Evolutionary conservation across 768 basidiomycete genomes (phyloP).

Genomic region (Tricholoma furcatifolium): DNA sequence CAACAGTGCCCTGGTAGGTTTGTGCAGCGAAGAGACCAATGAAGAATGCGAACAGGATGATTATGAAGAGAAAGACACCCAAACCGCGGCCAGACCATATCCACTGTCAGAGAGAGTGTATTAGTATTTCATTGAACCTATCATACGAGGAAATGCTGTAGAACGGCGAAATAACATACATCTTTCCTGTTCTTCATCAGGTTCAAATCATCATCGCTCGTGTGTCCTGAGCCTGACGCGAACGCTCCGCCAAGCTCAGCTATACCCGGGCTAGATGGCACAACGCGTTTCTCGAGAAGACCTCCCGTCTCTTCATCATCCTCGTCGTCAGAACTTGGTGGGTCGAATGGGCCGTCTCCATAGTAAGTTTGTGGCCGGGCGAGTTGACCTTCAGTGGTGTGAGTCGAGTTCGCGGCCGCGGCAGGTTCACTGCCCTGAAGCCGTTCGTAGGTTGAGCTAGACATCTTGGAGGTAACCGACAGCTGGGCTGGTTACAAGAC

Average conservation of each 20-base stretch:
- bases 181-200: conserved; percentile 12
- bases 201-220: conserved; percentile 5
- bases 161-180: not conserved
- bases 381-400: conserved; percentile 8
- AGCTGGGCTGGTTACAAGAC: not conserved
- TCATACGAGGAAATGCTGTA: not conserved
- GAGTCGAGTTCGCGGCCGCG: conserved; percentile 6
- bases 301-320: conserved; percentile 34
- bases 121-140: not conserved
- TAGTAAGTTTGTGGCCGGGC: conserved; percentile 50
- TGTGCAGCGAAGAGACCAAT: conserved; percentile 81
- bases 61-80: conserved; percentile 58
- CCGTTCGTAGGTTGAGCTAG: conserved; percentile 14
- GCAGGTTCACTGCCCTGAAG: conserved; percentile 10
- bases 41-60: conserved; percentile 51
- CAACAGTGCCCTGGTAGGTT: conserved; percentile 60
- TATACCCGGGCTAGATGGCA: conserved; percentile 21
- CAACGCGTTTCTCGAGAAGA: conserved; percentile 46
- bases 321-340: conserved; percentile 80
- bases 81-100: conserved; percentile 59
- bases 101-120: conserved; percentile 31
- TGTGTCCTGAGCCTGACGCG: conserved; percentile 10
- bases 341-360: conserved; percentile 73
- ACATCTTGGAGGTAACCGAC: conserved; percentile 7
- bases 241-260: conserved; percentile 21